These are phyloP conservation scores for Xylaria sp. DNA, from an alignment of 2,329 filamentous ascomycete genomes.

Conservation along the genomic window DNA sequence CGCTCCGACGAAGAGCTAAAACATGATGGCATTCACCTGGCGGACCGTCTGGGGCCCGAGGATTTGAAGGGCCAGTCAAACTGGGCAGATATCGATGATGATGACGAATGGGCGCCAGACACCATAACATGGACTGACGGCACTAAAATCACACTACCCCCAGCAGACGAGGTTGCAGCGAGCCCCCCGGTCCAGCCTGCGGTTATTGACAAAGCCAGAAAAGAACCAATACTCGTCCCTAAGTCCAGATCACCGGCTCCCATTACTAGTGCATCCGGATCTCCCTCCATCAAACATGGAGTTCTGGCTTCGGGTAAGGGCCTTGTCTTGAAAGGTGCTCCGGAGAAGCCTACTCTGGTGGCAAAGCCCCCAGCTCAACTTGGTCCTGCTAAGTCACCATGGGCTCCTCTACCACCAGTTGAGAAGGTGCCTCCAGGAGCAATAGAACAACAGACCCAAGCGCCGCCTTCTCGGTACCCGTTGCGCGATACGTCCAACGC, in stretches of 20 bases:
- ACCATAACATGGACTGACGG: slow-evolving; percentile 88
- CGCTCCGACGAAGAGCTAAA: slow-evolving; percentile 87
- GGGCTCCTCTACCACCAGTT: slow-evolving; percentile 84
- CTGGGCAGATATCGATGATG: slow-evolving; percentile 90
- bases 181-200: slow-evolving; percentile 33
- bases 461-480: slow-evolving; percentile 51
- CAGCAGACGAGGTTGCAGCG: slow-evolving; percentile 57
- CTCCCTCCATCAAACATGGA: slow-evolving; percentile 51
- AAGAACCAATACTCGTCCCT: slow-evolving; percentile 41
- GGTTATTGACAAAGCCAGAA: slow-evolving; percentile 50
- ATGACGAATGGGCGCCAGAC: slow-evolving; percentile 86
- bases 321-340: slow-evolving; percentile 68
- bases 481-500: slow-evolving; percentile 61
- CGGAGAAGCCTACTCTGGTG: slow-evolving; percentile 74
- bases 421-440: slow-evolving; percentile 76
- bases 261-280: slow-evolving; percentile 38
- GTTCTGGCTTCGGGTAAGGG: slow-evolving; percentile 62
- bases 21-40: slow-evolving; percentile 85
- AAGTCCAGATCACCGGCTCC: slow-evolving; percentile 55
- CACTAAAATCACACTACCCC: slow-evolving; percentile 77
- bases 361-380: slow-evolving; percentile 72
- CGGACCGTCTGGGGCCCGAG: slow-evolving; percentile 76
- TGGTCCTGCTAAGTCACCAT: slow-evolving; percentile 83
- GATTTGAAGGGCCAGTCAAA: slow-evolving; percentile 77
- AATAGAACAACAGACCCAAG: slow-evolving; percentile 57